Evolutionary conservation across 2,329 filamentous ascomycete genomes (phyloP), one percentile per base, ranked within the genome.

Genomic region (Diaporthe citriasiana): DNA sequence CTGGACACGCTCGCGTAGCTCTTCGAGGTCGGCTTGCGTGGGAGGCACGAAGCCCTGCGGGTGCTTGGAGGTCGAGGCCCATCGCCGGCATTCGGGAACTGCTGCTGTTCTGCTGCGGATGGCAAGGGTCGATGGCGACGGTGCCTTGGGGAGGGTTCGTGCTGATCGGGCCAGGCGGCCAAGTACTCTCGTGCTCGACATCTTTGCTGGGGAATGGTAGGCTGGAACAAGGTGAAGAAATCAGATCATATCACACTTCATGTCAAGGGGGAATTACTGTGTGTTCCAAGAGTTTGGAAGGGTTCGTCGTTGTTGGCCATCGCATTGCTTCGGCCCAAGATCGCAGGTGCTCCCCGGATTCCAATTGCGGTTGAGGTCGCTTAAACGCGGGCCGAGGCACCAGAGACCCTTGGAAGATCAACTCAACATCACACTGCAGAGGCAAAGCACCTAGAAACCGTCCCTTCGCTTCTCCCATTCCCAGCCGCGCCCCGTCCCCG

Each of bases 1-100:
- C 79, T 95, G 94, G 38, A 97, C 95, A 35, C 93, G 88, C 79
- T 95, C 94, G 73, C 95, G 91, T 74, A 98, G 87, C 84, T 98
- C 95, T 30, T 92, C 84, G 10, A 98, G 88, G 72, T 98, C 95
- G 73, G 92, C 88, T 57, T 90, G 85, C 0, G 93, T 88, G 0
- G 95, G 95, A 15, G 92, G 86, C 72, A 85, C 85, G 83, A 95
- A 95, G 80, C 89, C 90, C 77, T 87, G 82, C 33, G 90, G 89
- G 79, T 91, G 90, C 76, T 90, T 90, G 55, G 74, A 75, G 72
- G 86, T 85, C 22, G 94, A 95, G 79, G 85, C 80, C 66, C 85
- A 80, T 55, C 77, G 75, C 77, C 82, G 78, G 38, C 12, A 42
- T 22, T 75, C 75, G 4, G 71, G 55, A 55, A 55, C 63, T 33